Evolutionary conservation across 139 green algal species (phyloP).

Genomic region (Ostreobium quekettii): DNA sequence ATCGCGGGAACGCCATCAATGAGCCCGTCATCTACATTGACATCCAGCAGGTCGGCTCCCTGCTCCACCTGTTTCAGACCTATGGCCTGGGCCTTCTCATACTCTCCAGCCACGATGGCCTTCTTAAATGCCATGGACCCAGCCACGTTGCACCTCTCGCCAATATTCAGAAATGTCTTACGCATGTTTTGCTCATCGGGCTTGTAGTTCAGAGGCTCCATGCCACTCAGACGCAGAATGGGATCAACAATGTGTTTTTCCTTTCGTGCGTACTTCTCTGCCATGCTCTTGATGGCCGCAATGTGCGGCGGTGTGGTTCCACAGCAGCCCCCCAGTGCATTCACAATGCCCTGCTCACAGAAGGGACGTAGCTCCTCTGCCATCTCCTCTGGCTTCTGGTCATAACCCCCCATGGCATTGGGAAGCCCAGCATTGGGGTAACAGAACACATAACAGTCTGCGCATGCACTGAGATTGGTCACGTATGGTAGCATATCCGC

Average conservation of each 20-base stretch:
- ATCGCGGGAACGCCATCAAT: slow-evolving; percentile 92
- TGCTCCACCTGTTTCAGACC: slow-evolving; percentile 81
- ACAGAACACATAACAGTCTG: slow-evolving; percentile 92
- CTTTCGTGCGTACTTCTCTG: slow-evolving; percentile 55
- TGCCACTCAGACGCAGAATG: slow-evolving; percentile 80
- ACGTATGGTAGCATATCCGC: slow-evolving; percentile 92
- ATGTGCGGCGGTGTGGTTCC: slow-evolving; percentile 89
- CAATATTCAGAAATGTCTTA: slow-evolving; percentile 89
- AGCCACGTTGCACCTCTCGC: slow-evolving; percentile 97
- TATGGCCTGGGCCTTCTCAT: slow-evolving; percentile 89
- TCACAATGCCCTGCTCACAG: slow-evolving; percentile 78
- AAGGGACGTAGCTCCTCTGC: slow-evolving; percentile 90
- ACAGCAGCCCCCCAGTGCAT: slow-evolving; percentile 93
- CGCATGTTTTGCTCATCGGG: slow-evolving; percentile 66
- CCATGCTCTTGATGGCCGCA: slow-evolving; percentile 60
- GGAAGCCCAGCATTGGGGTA: slow-evolving; percentile 97
- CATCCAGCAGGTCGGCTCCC: slow-evolving; percentile 89
- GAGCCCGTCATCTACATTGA: slow-evolving; percentile 98
- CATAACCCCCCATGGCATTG: slow-evolving; percentile 97
- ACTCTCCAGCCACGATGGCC: slow-evolving; percentile 88
- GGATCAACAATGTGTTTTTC: slow-evolving; percentile 43
- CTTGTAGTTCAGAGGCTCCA: slow-evolving; percentile 91
- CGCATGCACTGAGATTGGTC: slow-evolving; percentile 75
- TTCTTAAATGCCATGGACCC: slow-evolving; percentile 95
- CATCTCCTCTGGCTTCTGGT: slow-evolving; percentile 91